Evolutionary conservation across 345 rosid species (phyloP).

Genomic region (Citropsis articulata): DNA sequence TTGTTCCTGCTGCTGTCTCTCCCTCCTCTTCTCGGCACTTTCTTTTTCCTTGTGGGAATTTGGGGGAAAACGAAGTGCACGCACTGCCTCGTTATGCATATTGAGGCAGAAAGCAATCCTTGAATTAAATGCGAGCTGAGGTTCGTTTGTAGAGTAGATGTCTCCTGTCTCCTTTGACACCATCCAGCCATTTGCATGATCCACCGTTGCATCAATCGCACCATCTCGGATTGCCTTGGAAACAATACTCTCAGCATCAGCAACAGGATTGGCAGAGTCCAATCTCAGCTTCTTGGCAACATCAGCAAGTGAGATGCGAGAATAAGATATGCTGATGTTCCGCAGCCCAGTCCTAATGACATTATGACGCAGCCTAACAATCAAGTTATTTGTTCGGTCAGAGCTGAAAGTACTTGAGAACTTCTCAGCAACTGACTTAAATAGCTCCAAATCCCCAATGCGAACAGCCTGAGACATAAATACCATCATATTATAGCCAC

Average conservation of each 20-base stretch:
- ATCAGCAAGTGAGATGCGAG: constrained; percentile 50
- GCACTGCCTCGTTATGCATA: constrained; percentile 62
- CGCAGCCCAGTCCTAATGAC: constrained; percentile 58
- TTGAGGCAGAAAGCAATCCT: constrained; percentile 60
- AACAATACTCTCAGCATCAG: constrained; percentile 63
- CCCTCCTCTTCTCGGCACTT: constrained; percentile 56
- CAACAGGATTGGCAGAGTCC: constrained; percentile 47
- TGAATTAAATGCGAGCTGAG: constrained; percentile 51
- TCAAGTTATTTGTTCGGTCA: constrained; percentile 45
- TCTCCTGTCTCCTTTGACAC: constrained; percentile 60
- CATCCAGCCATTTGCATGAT: constrained; percentile 55
- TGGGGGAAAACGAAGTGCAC: constrained; percentile 56
- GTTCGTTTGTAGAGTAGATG: constrained; percentile 58
- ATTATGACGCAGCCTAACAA: constrained; percentile 51
- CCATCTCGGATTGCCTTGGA: constrained; percentile 58
- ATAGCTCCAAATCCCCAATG: constrained; percentile 59
- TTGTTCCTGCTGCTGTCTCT: constrained; percentile 56
- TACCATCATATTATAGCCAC: background rate
- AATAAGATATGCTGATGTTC: constrained; percentile 58
- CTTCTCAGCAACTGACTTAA: constrained; percentile 54
- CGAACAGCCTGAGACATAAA: constrained; percentile 45
- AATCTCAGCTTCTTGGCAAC: constrained; percentile 56
- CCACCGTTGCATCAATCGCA: constrained; percentile 54
- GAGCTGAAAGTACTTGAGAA: constrained; percentile 40
- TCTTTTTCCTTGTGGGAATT: constrained; percentile 61